Conservation (phyloP, 1,284 basidiomycete genomes). For the Trichosporon sp. region DNA sequence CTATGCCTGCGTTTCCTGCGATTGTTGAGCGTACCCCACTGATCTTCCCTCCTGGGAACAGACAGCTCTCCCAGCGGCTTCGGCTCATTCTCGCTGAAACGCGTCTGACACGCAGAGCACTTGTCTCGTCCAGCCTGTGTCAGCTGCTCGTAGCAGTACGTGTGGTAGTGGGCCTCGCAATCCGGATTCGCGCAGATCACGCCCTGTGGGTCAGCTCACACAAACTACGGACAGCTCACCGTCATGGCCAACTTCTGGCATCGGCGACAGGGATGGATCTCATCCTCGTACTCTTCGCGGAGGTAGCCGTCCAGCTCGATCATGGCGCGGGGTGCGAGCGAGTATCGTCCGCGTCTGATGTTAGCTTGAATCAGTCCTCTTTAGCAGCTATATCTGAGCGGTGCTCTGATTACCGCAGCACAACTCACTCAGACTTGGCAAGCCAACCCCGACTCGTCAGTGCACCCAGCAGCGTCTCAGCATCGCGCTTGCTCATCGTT, state of each 20-base stretch:
- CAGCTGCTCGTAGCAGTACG: slow-evolving; percentile 31
- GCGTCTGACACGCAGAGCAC: slow-evolving; percentile 28
- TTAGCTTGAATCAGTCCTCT: neutral
- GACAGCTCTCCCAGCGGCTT: slow-evolving; percentile 36
- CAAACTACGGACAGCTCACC: slow-evolving; percentile 22
- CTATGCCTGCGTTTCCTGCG: slow-evolving; percentile 11
- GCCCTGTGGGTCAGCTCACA: slow-evolving; percentile 26
- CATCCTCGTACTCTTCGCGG: slow-evolving; percentile 31
- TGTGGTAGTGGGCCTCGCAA: slow-evolving; percentile 37
- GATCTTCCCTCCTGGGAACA: slow-evolving; percentile 30
- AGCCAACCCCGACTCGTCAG: slow-evolving; percentile 43
- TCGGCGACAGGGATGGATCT: slow-evolving; percentile 28
- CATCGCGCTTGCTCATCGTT: slow-evolving; percentile 26
- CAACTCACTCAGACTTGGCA: slow-evolving; percentile 33
- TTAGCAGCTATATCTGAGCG: neutral
- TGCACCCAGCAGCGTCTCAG: slow-evolving; percentile 29
- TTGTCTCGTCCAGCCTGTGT: slow-evolving; percentile 14
- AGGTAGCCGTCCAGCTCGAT: slow-evolving; percentile 42
- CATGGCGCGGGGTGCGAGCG: slow-evolving; percentile 35
- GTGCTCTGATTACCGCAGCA: too few species aligned
- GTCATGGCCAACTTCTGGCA: slow-evolving; percentile 35
- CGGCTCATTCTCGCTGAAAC: slow-evolving; percentile 19
- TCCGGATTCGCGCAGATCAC: slow-evolving; percentile 25
- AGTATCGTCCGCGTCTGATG: slow-evolving; percentile 37
- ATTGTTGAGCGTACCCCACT: slow-evolving; percentile 15